Conservation (phyloP, 768 basidiomycete species). For the Boletus eberwhitei region DNA sequence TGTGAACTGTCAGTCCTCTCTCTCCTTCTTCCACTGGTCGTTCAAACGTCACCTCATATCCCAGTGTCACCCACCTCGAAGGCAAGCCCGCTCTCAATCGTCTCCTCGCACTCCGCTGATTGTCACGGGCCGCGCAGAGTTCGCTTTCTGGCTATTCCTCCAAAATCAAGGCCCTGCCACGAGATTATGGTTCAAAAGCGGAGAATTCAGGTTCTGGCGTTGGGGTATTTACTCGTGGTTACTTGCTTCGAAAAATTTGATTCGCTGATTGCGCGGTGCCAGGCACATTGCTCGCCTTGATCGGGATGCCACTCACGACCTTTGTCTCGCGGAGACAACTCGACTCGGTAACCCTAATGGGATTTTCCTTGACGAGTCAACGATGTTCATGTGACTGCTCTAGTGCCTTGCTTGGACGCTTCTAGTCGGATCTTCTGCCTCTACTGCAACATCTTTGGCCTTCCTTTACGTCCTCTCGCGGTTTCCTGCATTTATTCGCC, state of each 20-base stretch:
- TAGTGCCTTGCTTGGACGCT: slow-evolving; percentile 77
- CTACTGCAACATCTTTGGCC: slow-evolving; percentile 61
- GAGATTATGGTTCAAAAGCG: slow-evolving; percentile 75
- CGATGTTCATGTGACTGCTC: slow-evolving; percentile 8
- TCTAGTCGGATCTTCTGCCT: slow-evolving; percentile 63
- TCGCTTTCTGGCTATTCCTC: slow-evolving; percentile 81
- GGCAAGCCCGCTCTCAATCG: slow-evolving; percentile 36
- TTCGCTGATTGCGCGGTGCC: slow-evolving; percentile 14
- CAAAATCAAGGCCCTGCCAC: slow-evolving; percentile 71
- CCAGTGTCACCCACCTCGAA: slow-evolving; percentile 78
- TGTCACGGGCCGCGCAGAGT: slow-evolving; percentile 41
- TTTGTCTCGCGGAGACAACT: slow-evolving; percentile 56
- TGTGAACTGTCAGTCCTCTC: slow-evolving; percentile 59
- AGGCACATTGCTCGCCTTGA: slow-evolving; percentile 63
- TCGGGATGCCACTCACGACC: slow-evolving; percentile 72
- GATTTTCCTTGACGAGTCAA: background rate
- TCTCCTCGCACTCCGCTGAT: slow-evolving; percentile 5
- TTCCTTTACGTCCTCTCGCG: slow-evolving; percentile 70
- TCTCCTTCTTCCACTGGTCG: background rate
- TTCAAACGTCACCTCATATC: background rate
- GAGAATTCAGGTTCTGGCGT: slow-evolving; percentile 75
- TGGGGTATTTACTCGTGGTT: slow-evolving; percentile 42
- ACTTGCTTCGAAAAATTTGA: background rate
- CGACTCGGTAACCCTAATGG: slow-evolving; percentile 43
- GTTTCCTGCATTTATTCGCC: slow-evolving; percentile 68